Base-by-base conservation (phyloP, 306 rosid genomes). In the Astragalus glycyphyllos region DNA sequence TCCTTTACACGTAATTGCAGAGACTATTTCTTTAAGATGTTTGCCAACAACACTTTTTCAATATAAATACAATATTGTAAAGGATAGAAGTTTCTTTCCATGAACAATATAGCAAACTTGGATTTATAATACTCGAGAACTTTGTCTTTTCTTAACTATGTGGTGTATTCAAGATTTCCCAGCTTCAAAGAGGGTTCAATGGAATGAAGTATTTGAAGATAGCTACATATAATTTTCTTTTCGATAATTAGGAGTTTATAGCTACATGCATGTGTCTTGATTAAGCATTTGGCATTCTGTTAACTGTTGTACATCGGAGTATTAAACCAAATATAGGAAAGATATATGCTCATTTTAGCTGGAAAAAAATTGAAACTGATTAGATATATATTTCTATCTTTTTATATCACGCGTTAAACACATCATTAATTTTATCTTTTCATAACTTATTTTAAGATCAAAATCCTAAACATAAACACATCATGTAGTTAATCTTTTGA, bases 141-240 rank as follows among this genome's bases (percentile, higher is more conserved):
- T 42, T 9, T 40, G 11, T 15, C 62, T 35, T 55, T 32, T 35
- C 16, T 8, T 4, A 2, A 4, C 31, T 26, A 26, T 4, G 3
- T 11, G 23, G 3, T 11, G 23, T 71, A 46, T 50, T 63, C 69
- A 49, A 69, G 48, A 53, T 65, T 8, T 16, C 53, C 9, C 57
- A 58, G 4, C 14, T 45, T 17, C 45, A 57, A 17, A 17, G 50
- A 65, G 59, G 55, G 3, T 15, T 67, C 46, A 71, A 77, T 47
- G 15, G 35, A 58, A 41, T 44, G 41, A 49, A 65, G 77, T 47
- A 66, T 57, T 78, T 83, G 38, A 63, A 62, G 23, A 20, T 26
- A 26, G 31, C 31, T 26, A 26, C 31, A 26, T 26, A 26, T 26
- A 1, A 26, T 2, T 26, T 1, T 26, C 2, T 26, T 26, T 26